These are phyloP conservation scores for Immersiella caudata DNA, from an alignment of 495 filamentous ascomycete species.

Conservation along the genomic window DNA sequence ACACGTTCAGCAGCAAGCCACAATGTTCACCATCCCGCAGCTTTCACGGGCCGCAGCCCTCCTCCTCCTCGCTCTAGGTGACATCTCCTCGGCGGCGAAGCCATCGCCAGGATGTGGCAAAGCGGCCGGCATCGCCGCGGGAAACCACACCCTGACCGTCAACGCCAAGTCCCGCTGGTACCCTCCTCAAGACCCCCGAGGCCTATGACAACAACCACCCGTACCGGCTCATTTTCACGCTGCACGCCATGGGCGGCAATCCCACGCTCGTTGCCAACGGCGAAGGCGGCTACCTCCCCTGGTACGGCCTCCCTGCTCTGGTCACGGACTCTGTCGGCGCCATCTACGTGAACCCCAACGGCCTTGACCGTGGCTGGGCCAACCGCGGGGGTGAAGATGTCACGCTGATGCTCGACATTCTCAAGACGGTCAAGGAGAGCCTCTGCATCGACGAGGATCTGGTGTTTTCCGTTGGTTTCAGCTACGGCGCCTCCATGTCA, in stretches of 20 bases:
- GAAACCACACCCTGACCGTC: slow-evolving; percentile 28
- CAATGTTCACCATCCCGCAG: background rate
- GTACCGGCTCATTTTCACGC: slow-evolving; percentile 43
- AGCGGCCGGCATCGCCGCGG: slow-evolving; percentile 26
- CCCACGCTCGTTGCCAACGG: slow-evolving; percentile 38
- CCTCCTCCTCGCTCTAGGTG: background rate
- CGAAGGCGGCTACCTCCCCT: slow-evolving; percentile 32
- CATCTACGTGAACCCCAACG: slow-evolving; percentile 47
- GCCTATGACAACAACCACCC: slow-evolving; percentile 44
- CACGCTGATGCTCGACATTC: slow-evolving; percentile 39
- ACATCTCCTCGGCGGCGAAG: background rate
- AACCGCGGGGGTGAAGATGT: slow-evolving; percentile 46
- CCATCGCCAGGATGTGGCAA: slow-evolving; percentile 45
- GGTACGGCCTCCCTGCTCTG: slow-evolving; percentile 42
- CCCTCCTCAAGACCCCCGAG: slow-evolving; percentile 39
- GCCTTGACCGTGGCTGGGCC: slow-evolving; percentile 45
- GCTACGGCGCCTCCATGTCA: slow-evolving; percentile 50
- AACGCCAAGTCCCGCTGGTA: slow-evolving; percentile 32
- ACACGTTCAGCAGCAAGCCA: background rate
- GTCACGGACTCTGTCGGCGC: slow-evolving; percentile 39
- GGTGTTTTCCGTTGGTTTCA: slow-evolving; percentile 48
- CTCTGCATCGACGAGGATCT: slow-evolving; percentile 46
- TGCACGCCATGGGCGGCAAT: slow-evolving; percentile 41
- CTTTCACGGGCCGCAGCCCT: background rate
- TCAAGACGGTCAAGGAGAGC: slow-evolving; percentile 36